phyloP scores from a whole-genome alignment of 176 grass and related monocot genomes.

The Aegilops tauschii region DNA sequence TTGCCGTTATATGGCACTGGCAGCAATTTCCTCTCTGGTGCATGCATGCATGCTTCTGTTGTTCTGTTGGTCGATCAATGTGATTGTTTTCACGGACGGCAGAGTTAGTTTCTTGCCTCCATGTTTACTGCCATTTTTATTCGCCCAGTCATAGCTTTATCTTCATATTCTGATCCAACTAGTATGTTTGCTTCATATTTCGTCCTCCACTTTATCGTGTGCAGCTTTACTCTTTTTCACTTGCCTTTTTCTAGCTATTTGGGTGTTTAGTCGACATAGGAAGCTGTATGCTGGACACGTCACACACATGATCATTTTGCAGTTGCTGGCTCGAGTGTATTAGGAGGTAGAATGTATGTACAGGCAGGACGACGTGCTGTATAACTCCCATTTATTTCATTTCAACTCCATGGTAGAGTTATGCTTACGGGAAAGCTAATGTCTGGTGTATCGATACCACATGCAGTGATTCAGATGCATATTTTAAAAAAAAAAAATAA shows the following conservation, averaged over 20 bases:
- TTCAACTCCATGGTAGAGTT: neutral
- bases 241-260: no score
- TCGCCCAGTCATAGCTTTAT: neutral
- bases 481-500: no score
- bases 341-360: neutral
- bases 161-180: neutral
- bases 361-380: neutral
- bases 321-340: no score
- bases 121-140: slow-evolving; percentile 3
- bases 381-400: neutral
- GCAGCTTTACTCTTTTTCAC: neutral
- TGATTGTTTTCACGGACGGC: neutral
- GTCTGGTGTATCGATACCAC: neutral
- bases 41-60: slow-evolving; percentile 5
- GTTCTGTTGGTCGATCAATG: neutral
- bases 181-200: neutral
- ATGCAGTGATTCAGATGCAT: no score
- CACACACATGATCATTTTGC: no score
- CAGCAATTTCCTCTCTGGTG: neutral
- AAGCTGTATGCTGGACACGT: no score
- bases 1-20: neutral
- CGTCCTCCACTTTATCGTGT: neutral
- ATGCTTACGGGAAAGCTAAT: neutral
- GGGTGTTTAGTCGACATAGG: no score
- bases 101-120: neutral